A percentile compares a stretch with the other conserved stretches of the same genome.
phyloP scores from a whole-genome alignment of 2,329 filamentous ascomycete species.

The Microdochium trichocladiopsis region DNA sequence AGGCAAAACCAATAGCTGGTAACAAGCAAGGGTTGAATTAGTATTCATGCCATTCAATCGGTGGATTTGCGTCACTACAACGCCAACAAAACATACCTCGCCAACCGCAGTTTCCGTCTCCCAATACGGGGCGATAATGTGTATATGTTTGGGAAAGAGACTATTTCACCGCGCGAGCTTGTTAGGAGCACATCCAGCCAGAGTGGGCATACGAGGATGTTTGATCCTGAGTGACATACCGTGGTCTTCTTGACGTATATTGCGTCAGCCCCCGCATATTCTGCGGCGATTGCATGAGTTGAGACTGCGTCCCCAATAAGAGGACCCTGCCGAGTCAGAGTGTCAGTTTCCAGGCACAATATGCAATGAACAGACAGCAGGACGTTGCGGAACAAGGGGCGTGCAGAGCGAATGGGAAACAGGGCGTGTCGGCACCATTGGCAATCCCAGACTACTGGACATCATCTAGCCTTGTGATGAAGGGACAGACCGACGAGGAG shows the following conservation, averaged over 20 bases:
- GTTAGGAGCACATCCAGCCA: conserved; percentile 3
- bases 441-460: too few species aligned
- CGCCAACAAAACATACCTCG: conserved; percentile 60
- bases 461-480: too few species aligned
- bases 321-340: conserved; percentile 57
- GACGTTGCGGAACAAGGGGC: too few species aligned
- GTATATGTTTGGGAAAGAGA: conserved; percentile 77
- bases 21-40: neutral
- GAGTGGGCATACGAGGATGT: conserved; percentile 1
- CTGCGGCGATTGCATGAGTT: conserved; percentile 69
- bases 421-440: too few species aligned
- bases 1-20: conserved; percentile 82
- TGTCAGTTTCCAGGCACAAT: conserved; percentile 1
- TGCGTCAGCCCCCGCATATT: conserved; percentile 84
- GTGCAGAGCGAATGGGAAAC: too few species aligned
- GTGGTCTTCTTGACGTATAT: conserved; percentile 81
- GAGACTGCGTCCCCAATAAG: conserved; percentile 73
- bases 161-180: conserved; percentile 39
- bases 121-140: conserved; percentile 79
- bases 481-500: too few species aligned
- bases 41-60: too few species aligned
- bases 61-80: conserved; percentile 2
- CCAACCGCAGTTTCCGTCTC: conserved; percentile 97
- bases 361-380: too few species aligned
- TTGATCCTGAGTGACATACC: conserved; percentile 43